These are phyloP conservation scores for Ascochyta pisi DNA, from an alignment of 2,329 filamentous ascomycete genomes.

Conservation along the genomic window DNA sequence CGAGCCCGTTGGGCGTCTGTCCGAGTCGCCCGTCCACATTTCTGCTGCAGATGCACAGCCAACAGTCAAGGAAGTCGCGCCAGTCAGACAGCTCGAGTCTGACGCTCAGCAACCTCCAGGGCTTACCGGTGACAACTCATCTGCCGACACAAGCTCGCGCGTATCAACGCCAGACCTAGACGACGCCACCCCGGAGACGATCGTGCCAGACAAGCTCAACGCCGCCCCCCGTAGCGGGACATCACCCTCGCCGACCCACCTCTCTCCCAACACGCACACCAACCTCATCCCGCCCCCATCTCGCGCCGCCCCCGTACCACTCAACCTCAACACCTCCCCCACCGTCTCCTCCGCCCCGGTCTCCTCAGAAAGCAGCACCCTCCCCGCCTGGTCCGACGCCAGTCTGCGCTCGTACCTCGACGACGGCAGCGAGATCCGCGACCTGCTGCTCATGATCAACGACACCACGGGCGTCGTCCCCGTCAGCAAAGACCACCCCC, in stretches of 20 bases:
- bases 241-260: slow-evolving; percentile 34
- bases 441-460: slow-evolving; percentile 89
- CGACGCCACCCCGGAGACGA: slow-evolving; percentile 38
- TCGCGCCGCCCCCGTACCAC: slow-evolving; percentile 48
- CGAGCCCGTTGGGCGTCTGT: slow-evolving; percentile 51
- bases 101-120: slow-evolving; percentile 62
- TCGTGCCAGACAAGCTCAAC: slow-evolving; percentile 33
- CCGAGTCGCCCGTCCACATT: slow-evolving; percentile 73
- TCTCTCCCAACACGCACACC: slow-evolving; percentile 20
- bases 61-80: slow-evolving; percentile 27
- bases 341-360: slow-evolving; percentile 36
- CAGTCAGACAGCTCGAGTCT: slow-evolving; percentile 34
- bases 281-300: slow-evolving; percentile 32
- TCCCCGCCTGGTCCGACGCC: slow-evolving; percentile 83
- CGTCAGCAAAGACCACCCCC: slow-evolving; percentile 82
- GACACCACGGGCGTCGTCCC: slow-evolving; percentile 86
- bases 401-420: slow-evolving; percentile 90
- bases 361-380: slow-evolving; percentile 56
- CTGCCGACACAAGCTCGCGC: slow-evolving; percentile 62
- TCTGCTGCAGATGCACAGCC: slow-evolving; percentile 62
- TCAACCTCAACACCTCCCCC: slow-evolving; percentile 21
- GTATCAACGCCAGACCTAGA: slow-evolving; percentile 46
- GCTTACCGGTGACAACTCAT: slow-evolving; percentile 74
- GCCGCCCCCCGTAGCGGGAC: slow-evolving; percentile 26
- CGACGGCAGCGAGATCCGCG: slow-evolving; percentile 84